These are phyloP conservation scores for Peltaster fructicola DNA, from an alignment of 2,329 filamentous ascomycete species.

Conservation along the genomic window DNA sequence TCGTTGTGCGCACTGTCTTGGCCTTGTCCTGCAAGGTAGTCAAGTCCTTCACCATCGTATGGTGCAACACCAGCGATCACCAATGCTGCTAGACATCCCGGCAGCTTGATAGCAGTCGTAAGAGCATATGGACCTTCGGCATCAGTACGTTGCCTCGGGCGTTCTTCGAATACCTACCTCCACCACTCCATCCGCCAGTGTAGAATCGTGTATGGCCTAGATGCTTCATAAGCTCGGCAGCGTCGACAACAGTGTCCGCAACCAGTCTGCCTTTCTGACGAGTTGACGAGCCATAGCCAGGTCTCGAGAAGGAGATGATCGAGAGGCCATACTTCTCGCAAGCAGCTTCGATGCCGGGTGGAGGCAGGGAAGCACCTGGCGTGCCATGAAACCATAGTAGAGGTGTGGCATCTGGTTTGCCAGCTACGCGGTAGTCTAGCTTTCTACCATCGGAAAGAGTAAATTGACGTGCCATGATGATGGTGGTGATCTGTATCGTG, in stretches of 20 bases:
- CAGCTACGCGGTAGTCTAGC: slow-evolving; percentile 5
- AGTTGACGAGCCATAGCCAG: slow-evolving; percentile 7
- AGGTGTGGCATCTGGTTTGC: slow-evolving; percentile 5
- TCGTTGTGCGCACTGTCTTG: slow-evolving; percentile 7
- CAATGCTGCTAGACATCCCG: slow-evolving; percentile 4
- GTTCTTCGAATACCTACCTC: slow-evolving; percentile 4
- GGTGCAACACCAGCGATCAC: slow-evolving; percentile 7
- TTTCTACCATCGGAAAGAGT: slow-evolving; percentile 5
- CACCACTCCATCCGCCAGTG: slow-evolving; percentile 9
- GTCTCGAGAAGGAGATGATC: slow-evolving; percentile 6
- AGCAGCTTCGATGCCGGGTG: slow-evolving; percentile 1
- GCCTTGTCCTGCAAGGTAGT: slow-evolving; percentile 8
- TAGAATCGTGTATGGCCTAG: slow-evolving; percentile 5
- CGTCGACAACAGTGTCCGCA: slow-evolving; percentile 5
- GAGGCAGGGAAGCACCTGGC: slow-evolving; percentile 3
- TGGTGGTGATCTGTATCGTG: background rate
- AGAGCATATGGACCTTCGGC: slow-evolving; percentile 7
- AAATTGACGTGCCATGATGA: slow-evolving; percentile 5
- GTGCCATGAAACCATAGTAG: slow-evolving; percentile 7
- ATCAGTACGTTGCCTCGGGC: background rate
- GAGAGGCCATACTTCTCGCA: slow-evolving; percentile 6
- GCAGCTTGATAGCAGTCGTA: slow-evolving; percentile 6
- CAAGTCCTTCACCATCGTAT: slow-evolving; percentile 7
- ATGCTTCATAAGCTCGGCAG: slow-evolving; percentile 6
- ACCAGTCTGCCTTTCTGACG: slow-evolving; percentile 5